These are phyloP conservation scores for Boletales sp. DNA, from an alignment of 768 basidiomycete genomes.

Conservation along the genomic window DNA sequence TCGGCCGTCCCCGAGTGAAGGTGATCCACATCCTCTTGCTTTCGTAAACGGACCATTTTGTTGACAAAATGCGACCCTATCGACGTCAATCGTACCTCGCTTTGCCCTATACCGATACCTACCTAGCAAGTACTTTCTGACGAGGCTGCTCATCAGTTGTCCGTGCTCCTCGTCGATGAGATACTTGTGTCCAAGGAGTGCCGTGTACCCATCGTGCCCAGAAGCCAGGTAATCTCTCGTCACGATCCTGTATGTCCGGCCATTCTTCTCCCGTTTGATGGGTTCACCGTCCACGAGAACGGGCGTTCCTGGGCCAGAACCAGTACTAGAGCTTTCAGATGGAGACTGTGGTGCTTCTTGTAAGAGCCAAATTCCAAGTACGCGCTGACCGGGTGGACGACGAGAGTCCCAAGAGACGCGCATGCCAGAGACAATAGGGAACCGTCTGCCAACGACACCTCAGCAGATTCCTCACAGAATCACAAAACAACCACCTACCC, in stretches of 20 bases:
- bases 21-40: slow-evolving; percentile 26
- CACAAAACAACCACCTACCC: slow-evolving; percentile 48
- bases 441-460: slow-evolving; percentile 52
- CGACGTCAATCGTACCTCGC: slow-evolving; percentile 9
- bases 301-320: slow-evolving; percentile 26
- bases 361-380: slow-evolving; percentile 67
- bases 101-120: neutral
- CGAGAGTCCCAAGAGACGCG: slow-evolving; percentile 86
- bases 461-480: neutral
- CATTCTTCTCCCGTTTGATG: slow-evolving; percentile 49
- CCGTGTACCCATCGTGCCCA: slow-evolving; percentile 78
- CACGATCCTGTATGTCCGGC: slow-evolving; percentile 70
- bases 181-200: slow-evolving; percentile 60
- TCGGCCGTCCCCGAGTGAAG: slow-evolving; percentile 43
- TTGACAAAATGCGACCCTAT: slow-evolving; percentile 74
- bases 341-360: slow-evolving; percentile 29
- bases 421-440: slow-evolving; percentile 83
- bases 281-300: slow-evolving; percentile 45
- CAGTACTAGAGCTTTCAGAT: slow-evolving; percentile 16
- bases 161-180: slow-evolving; percentile 85
- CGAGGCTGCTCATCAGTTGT: slow-evolving; percentile 70
- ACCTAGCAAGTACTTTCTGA: slow-evolving; percentile 85
- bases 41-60: slow-evolving; percentile 44
- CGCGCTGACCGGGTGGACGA: slow-evolving; percentile 62
- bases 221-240: slow-evolving; percentile 85